Percentiles rank a stretch among this genome's conserved stretches.
Evolutionary conservation across 2,329 filamentous ascomycete species (phyloP).

Genomic region (Blumeria hordei): DNA sequence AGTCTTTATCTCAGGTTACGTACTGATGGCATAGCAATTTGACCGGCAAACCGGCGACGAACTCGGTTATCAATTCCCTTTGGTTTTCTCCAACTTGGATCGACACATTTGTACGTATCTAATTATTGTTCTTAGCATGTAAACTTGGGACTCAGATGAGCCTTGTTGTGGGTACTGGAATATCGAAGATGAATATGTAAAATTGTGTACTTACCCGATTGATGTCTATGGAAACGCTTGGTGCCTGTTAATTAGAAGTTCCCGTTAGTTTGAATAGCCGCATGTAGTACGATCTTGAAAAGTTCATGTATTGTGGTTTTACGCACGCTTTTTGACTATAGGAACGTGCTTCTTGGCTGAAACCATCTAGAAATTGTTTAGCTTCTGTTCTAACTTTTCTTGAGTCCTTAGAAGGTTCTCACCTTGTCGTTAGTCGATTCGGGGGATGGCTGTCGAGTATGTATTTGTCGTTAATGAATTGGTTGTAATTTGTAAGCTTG

Average conservation of each 20-base stretch:
- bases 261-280: constrained; percentile 10
- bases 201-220: constrained; percentile 31
- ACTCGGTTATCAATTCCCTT: constrained; percentile 99
- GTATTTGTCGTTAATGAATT: neutral
- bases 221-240: constrained; percentile 90
- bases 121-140: neutral
- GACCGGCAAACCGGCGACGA: constrained; percentile 89
- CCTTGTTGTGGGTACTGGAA: neutral
- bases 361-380: constrained; percentile 51
- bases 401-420: neutral
- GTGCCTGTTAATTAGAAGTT: constrained; percentile 35
- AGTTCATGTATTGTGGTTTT: constrained; percentile 3
- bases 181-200: neutral
- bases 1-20: constrained; percentile 18
- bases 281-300: neutral
- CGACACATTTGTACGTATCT: constrained; percentile 78
- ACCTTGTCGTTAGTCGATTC: neutral
- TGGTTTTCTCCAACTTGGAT: constrained; percentile 87
- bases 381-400: neutral
- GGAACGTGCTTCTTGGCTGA: constrained; percentile 97
- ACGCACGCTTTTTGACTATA: constrained; percentile 99
- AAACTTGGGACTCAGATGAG: too few species aligned
- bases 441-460: neutral
- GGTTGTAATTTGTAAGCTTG: neutral
- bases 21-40: constrained; percentile 95